Base-by-base conservation (phyloP, 805 yeast genomes). In the Yarrowia keelungensis region DNA sequence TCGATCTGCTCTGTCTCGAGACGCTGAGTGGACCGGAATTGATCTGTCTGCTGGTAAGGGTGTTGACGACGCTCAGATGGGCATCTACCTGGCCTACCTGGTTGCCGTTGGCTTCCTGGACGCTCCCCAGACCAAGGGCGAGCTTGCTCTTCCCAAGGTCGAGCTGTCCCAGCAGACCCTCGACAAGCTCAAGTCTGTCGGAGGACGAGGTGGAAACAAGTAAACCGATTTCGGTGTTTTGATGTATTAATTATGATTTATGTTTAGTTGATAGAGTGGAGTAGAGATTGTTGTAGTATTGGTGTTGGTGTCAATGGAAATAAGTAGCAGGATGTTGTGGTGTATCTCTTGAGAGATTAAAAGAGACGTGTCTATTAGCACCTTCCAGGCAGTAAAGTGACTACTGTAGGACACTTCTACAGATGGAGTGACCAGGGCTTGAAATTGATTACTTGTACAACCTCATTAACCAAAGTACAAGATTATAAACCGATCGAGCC, bases 41-140 rank as follows among this genome's bases (percentile, higher is more conserved):
- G 97, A 92, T 74, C 80, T 77, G 39, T 84, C 92, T 58, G 77
- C 78, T 0, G 98, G 97, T 10, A 83, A 80, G 65, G 98, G 97
- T 62, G 89, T 92, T n/a, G 86, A 86, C 69, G 77, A 79, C 32
- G 81, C 82, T 38, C 89, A 87, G 72, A 80, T 92, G 80, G 92
- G 93, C 35, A 79, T 86, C 67, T 95, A 94, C 78, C 84, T 94
- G 71, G 82, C 95, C 22, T 95, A 92, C 79, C 84, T 95, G 77
- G 84, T 86, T 69, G 86, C 87, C 73, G 87, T 89, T 73, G 97
- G 97, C 0, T 95, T 89, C 80, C 82, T 95, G 75, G 89, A 90
- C 43, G 73, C 79, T 19, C 94, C 97, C 67, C 73, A 82, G 1
- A 74, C 73, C 2, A 64, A 72, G 12, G 88, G 86, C 11, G 74